Percentiles rank a stretch among this genome's conserved stretches.
phyloP scores from a whole-genome alignment of 108 stramenopile genomes.

The Thalassiosira profunda region DNA sequence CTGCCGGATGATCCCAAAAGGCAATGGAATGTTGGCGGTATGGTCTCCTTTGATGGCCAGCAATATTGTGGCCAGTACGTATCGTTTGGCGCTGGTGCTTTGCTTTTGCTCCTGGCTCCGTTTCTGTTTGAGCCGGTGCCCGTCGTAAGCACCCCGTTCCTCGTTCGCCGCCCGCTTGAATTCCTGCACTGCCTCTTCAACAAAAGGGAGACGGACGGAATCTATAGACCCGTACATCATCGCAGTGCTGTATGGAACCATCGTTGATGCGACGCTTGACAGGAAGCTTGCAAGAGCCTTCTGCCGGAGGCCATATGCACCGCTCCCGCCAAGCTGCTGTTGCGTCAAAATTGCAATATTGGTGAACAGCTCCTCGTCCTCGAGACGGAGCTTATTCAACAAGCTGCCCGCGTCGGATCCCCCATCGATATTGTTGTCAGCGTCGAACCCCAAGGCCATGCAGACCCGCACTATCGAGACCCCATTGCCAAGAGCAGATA shows the following conservation, averaged over 20 bases:
- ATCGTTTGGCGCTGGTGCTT: not conserved
- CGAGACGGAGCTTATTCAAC: conserved; percentile 23
- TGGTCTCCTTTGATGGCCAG: conserved; percentile 48
- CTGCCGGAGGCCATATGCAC: conserved; percentile 12
- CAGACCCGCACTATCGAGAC: conserved; percentile 41
- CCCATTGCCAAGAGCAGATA: conserved; percentile 39
- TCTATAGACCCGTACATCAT: conserved; percentile 42
- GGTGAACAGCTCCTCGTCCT: conserved; percentile 31
- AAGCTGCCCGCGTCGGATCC: conserved; percentile 2
- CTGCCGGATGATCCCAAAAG: conserved; percentile 20
- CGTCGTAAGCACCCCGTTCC: conserved; percentile 8
- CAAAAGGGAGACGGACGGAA: conserved; percentile 39
- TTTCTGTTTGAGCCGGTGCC: not conserved
- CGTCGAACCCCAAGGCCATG: conserved; percentile 25
- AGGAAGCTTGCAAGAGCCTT: conserved; percentile 22
- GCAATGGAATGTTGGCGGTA: conserved; percentile 27
- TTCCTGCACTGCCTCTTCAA: conserved; percentile 40
- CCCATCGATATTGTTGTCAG: not conserved
- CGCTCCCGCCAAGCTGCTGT: not conserved
- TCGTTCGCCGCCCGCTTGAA: conserved; percentile 14
- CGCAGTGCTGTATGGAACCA: conserved; percentile 4
- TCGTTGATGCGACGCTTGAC: conserved; percentile 27
- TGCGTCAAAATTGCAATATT: conserved; percentile 11
- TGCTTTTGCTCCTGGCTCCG: not conserved
- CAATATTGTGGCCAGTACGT: conserved; percentile 31